Evolutionary conservation across 305 asterid species (phyloP).

Genomic region (Solanum aculeatissimum): DNA sequence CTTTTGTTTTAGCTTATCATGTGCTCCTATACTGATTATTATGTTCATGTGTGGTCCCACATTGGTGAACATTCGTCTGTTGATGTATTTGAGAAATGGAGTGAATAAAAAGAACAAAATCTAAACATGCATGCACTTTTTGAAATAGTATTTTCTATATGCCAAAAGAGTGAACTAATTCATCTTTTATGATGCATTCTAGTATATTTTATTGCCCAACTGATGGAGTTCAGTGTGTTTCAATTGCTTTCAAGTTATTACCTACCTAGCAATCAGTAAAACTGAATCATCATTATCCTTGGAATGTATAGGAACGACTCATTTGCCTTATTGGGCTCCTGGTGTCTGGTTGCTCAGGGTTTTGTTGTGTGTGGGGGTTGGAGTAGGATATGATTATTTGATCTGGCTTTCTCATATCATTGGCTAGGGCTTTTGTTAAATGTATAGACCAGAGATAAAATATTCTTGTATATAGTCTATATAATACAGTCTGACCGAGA

Average conservation of each 20-base stretch:
- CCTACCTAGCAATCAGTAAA: background rate
- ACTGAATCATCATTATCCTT: background rate
- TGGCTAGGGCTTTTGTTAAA: background rate
- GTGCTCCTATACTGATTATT: background rate
- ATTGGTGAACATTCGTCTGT: background rate
- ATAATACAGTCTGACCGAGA: background rate
- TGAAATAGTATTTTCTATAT: background rate
- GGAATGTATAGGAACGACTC: background rate
- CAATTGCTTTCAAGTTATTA: background rate
- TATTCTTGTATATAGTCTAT: background rate
- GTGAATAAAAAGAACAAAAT: background rate
- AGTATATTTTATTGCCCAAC: background rate
- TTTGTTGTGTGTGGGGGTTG: background rate
- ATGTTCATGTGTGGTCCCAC: background rate
- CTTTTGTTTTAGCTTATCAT: background rate
- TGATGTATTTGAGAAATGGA: background rate
- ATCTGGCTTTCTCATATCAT: background rate
- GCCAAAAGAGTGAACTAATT: background rate
- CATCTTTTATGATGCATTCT: background rate
- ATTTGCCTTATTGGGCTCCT: background rate
- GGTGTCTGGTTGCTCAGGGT: background rate
- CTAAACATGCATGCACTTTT: background rate
- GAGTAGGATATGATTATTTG: background rate
- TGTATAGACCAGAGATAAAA: background rate
- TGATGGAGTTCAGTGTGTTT: background rate